Evolutionary conservation across 2,329 filamentous ascomycete genomes (phyloP).

Genomic region (Neonectria faginata): DNA sequence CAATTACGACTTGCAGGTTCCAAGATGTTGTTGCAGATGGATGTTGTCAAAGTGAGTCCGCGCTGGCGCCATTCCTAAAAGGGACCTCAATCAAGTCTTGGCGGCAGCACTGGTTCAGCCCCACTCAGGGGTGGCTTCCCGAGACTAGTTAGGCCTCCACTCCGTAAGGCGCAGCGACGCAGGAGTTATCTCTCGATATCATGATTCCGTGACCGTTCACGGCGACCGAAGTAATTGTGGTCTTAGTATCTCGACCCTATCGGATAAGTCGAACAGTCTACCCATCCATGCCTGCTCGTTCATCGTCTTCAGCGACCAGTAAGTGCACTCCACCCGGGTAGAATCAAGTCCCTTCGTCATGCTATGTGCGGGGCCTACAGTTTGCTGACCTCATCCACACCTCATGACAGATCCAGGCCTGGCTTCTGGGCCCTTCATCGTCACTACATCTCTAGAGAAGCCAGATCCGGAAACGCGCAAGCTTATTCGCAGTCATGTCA

Average conservation of each 20-base stretch:
- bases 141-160: not conserved
- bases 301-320: slow-evolving; percentile 9
- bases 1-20: slow-evolving; percentile 6
- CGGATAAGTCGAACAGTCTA: not conserved
- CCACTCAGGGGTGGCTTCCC: no score
- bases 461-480: slow-evolving; percentile 38
- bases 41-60: not conserved
- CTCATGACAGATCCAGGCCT: slow-evolving; percentile 4
- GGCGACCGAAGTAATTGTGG: not conserved
- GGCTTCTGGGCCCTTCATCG: slow-evolving; percentile 29
- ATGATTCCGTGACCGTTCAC: not conserved
- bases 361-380: not conserved
- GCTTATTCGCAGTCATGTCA: slow-evolving; percentile 46
- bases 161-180: no score
- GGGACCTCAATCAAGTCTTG: slow-evolving; percentile 25
- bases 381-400: not conserved
- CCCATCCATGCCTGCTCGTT: slow-evolving; percentile 3
- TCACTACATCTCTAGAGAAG: slow-evolving; percentile 38
- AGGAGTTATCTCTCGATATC: not conserved
- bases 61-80: slow-evolving; percentile 15
- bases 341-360: not conserved
- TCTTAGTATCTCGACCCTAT: not conserved
- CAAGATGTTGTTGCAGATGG: not conserved
- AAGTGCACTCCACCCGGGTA: not conserved
- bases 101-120: slow-evolving; percentile 10